phyloP scores from a whole-genome alignment of 2,329 filamentous ascomycete species.

The Annulohypoxylon truncatum region DNA sequence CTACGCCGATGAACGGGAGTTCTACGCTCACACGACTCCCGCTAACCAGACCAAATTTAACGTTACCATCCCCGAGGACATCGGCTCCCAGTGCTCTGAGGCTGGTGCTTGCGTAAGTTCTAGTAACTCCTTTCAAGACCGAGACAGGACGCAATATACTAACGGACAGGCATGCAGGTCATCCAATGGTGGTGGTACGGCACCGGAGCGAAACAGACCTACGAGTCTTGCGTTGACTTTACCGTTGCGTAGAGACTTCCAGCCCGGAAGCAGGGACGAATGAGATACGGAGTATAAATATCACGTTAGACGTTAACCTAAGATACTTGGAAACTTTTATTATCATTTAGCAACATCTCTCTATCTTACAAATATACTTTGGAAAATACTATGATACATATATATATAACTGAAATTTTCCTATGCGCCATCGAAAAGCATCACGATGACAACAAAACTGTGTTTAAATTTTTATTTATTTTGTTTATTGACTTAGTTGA shows the following conservation, averaged over 20 bases:
- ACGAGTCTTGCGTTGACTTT: slow-evolving; percentile 49
- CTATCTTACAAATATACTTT: not conserved
- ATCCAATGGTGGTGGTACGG: slow-evolving; percentile 51
- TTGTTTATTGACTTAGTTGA: slow-evolving; percentile 36
- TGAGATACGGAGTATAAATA: slow-evolving; percentile 4
- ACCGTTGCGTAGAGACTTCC: slow-evolving; percentile 38
- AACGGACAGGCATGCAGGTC: slow-evolving; percentile 37
- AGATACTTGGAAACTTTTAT: slow-evolving; percentile 7
- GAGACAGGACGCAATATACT: not conserved
- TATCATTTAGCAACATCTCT: not conserved
- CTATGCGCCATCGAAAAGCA: not conserved
- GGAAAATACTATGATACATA: not conserved
- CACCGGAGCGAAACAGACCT: slow-evolving; percentile 47
- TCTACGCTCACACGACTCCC: slow-evolving; percentile 45
- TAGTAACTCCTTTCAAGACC: not conserved
- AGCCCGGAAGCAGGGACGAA: not conserved
- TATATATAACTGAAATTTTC: not conserved
- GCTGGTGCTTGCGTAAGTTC: slow-evolving; percentile 48
- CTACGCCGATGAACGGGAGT: slow-evolving; percentile 48
- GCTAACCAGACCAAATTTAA: slow-evolving; percentile 48
- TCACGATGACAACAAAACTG: not conserved
- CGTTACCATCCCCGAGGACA: slow-evolving; percentile 45
- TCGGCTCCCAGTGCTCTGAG: slow-evolving; percentile 43
- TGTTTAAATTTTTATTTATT: slow-evolving; percentile 21
- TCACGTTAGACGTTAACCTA: slow-evolving; percentile 11